phyloP scores from a whole-genome alignment of 257 asterid genomes.

The Apocynum venetum region DNA sequence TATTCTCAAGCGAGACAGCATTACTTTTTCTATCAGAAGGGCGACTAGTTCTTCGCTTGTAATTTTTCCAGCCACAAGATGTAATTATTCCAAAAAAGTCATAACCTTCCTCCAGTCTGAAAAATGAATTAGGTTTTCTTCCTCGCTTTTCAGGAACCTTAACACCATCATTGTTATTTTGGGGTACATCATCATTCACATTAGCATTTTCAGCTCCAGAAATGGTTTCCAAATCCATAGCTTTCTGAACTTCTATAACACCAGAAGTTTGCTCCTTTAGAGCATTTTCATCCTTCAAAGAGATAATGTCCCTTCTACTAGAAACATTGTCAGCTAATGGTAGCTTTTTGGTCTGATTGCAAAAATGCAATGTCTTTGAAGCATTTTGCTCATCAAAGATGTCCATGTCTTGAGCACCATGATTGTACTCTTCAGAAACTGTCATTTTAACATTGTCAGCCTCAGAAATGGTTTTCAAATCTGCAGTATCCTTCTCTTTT shows the following conservation, averaged over 20 bases:
- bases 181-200: background rate
- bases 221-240: background rate
- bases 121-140: conserved; percentile 1
- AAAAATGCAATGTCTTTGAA: background rate
- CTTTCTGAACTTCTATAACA: background rate
- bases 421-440: background rate
- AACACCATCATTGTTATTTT: background rate
- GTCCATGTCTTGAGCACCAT: background rate
- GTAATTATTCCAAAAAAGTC: background rate
- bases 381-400: background rate
- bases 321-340: background rate
- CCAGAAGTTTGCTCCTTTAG: background rate
- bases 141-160: background rate
- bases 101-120: background rate
- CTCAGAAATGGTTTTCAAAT: background rate
- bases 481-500: background rate
- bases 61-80: background rate
- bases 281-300: background rate
- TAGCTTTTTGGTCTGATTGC: background rate
- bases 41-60: background rate
- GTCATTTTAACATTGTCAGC: background rate
- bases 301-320: background rate
- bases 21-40: background rate
- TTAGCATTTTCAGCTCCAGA: background rate
- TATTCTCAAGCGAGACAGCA: background rate